phyloP scores from a whole-genome alignment of 2,329 filamentous ascomycete genomes.

The Meredithiella fracta region DNA sequence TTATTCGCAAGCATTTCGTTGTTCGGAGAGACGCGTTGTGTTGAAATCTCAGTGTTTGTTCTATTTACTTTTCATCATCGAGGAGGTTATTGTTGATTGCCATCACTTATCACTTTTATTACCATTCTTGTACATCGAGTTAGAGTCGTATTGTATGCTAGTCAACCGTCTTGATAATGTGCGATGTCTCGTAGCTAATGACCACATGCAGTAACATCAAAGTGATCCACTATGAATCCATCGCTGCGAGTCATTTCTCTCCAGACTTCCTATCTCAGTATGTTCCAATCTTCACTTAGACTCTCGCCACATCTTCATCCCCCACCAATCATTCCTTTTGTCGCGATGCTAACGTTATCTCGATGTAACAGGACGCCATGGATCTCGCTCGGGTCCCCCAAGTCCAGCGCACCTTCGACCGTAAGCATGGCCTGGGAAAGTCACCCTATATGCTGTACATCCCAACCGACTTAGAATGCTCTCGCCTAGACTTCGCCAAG shows the following conservation, averaged over 20 bases:
- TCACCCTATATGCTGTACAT: constrained; percentile 10
- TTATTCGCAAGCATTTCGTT: not conserved
- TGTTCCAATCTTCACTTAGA: too few species aligned
- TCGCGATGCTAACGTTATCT: too few species aligned
- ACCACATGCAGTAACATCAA: too few species aligned
- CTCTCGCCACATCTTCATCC: too few species aligned
- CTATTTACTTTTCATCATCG: not conserved
- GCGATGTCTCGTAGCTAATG: too few species aligned
- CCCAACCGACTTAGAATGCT: constrained; percentile 11
- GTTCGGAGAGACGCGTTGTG: not conserved
- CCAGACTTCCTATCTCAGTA: too few species aligned
- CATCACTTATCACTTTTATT: not conserved
- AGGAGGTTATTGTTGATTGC: not conserved
- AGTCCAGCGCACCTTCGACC: not conserved
- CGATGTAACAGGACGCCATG: not conserved
- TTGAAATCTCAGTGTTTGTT: not conserved
- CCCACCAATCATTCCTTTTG: too few species aligned
- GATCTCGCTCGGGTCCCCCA: not conserved
- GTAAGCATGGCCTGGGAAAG: not conserved
- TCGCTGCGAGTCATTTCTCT: too few species aligned
- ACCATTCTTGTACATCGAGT: not conserved
- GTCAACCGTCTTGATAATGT: too few species aligned
- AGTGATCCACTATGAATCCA: too few species aligned
- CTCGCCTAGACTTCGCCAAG: constrained; percentile 8
- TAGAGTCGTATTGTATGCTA: too few species aligned